Evolutionary conservation across 108 stramenopile species (phyloP).

Genomic region (Conticribra guillardii): DNA sequence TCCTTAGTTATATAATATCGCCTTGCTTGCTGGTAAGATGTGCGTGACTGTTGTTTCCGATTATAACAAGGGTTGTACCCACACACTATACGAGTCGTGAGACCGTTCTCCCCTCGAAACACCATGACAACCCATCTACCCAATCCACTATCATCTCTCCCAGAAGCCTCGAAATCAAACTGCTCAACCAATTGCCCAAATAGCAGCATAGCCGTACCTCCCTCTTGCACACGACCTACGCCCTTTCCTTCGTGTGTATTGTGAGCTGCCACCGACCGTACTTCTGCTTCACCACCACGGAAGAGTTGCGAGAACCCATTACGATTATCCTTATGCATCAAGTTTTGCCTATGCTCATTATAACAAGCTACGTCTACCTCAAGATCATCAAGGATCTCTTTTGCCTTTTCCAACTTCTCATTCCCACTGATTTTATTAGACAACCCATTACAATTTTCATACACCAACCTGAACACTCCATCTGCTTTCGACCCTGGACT

Average conservation of each 20-base stretch:
- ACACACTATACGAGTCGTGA: neutral
- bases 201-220: conserved; percentile 3
- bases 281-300: conserved; percentile 14
- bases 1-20: conserved; percentile 7
- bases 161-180: neutral
- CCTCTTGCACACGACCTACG: conserved; percentile 4
- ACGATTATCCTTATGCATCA: conserved; percentile 10
- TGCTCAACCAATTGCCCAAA: neutral
- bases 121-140: conserved; percentile 5
- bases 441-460: conserved; percentile 21
- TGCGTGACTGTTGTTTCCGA: neutral
- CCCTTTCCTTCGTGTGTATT: neutral
- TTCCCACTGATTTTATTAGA: neutral
- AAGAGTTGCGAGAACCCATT: conserved; percentile 15
- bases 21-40: conserved; percentile 18
- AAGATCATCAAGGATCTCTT: conserved; percentile 9
- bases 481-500: conserved; percentile 1
- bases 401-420: too few relatives aligned
- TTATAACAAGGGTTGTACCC: conserved; percentile 20
- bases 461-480: conserved; percentile 1
- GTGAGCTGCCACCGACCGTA: neutral
- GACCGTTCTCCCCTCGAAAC: conserved; percentile 7
- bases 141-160: neutral
- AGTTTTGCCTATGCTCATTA: conserved; percentile 13
- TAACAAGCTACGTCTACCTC: conserved; percentile 8